Evolutionary conservation across 352 stramenopile genomes (phyloP), one percentile per base, ranked within the genome.

Genomic region (Pythium phragmiticola): DNA sequence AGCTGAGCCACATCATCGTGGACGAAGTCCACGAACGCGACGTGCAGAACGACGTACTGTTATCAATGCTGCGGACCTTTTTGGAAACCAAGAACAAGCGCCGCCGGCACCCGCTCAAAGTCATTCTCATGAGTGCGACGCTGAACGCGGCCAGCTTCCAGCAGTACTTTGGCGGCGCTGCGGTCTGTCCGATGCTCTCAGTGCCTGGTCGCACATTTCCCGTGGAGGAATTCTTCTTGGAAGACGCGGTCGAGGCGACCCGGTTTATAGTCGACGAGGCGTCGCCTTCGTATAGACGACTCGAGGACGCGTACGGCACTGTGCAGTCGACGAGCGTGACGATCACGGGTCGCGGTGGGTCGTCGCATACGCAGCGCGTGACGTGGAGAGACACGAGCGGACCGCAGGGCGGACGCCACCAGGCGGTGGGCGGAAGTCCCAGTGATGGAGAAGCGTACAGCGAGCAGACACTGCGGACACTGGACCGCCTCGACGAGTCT

Each of bases 21-120:
- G 98, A 99, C 72, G 97, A 99, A 73, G 95, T 99, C 30, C 96
- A 99, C 69, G 98, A 99, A 75, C 83, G 97, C 17, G 89, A 98
- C 65, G 73, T 97, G 16, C 91, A 97, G 61, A 97, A 82, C 14
- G 92, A 98, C 50, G 91, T 98, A 42, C 65, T 98, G 21, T 64
- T 98, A 7, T 90, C 92, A 28, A 91, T 98, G 66, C 70, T 99
- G 45, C 88, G 93, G 33, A 72, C 94, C 57, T 80, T 90, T 39
- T 67, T 98, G 1, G 61, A 74, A 19, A 70, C 83, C 19, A 65
- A 76, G 14, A 86, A 86, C 37, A 57, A 70, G 12, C 61, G 55
- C 41, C 74, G 69, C 53, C 73, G 70, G 17, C 76, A 60, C 33
- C 90, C 83, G 21, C 70, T 99, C 7, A 98, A 98, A 57, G 78